These are phyloP conservation scores for Lactarius pseudohatsudake DNA, from an alignment of 768 basidiomycete species.

Conservation along the genomic window DNA sequence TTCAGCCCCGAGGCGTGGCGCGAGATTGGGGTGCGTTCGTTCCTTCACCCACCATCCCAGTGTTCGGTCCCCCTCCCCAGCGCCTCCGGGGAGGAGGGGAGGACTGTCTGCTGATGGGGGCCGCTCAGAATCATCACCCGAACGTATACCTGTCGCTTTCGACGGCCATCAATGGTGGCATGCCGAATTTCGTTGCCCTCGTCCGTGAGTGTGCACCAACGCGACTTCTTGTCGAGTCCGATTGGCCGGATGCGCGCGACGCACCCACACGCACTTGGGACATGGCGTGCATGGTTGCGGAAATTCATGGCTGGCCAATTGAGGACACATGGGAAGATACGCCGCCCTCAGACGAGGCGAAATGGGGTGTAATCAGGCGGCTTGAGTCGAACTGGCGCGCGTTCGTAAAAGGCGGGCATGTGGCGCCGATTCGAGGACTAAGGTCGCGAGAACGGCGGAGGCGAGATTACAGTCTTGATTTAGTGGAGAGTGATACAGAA, in stretches of 20 bases:
- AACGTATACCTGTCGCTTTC: slow-evolving; percentile 91
- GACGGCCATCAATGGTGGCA: slow-evolving; percentile 77
- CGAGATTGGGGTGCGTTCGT: slow-evolving; percentile 63
- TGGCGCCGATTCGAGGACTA: slow-evolving; percentile 3
- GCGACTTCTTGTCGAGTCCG: slow-evolving; percentile 84
- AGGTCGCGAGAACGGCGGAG: slow-evolving; percentile 22
- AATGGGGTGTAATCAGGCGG: slow-evolving; percentile 65
- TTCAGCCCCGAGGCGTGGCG: slow-evolving; percentile 74
- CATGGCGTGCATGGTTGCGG: slow-evolving; percentile 70
- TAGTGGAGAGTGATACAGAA: slow-evolving; percentile 17
- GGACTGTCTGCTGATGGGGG: slow-evolving; percentile 10
- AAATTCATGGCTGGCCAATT: slow-evolving; percentile 73
- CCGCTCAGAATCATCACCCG: slow-evolving; percentile 55
- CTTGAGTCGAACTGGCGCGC: slow-evolving; percentile 70
- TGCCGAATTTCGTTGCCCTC: slow-evolving; percentile 59
- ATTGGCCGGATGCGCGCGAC: slow-evolving; percentile 66
- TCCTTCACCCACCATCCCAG: background rate
- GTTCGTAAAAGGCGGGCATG: slow-evolving; percentile 55
- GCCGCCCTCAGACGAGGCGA: slow-evolving; percentile 32
- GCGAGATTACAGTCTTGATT: slow-evolving; percentile 26
- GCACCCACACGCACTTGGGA: slow-evolving; percentile 69
- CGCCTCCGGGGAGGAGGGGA: slow-evolving; percentile 11
- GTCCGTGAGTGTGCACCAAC: slow-evolving; percentile 61
- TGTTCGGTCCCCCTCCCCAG: slow-evolving; percentile 2
- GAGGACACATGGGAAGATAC: slow-evolving; percentile 49